Evolutionary conservation across 2,329 filamentous ascomycete genomes (phyloP).

Genomic region (Alternaria ethzedia): DNA sequence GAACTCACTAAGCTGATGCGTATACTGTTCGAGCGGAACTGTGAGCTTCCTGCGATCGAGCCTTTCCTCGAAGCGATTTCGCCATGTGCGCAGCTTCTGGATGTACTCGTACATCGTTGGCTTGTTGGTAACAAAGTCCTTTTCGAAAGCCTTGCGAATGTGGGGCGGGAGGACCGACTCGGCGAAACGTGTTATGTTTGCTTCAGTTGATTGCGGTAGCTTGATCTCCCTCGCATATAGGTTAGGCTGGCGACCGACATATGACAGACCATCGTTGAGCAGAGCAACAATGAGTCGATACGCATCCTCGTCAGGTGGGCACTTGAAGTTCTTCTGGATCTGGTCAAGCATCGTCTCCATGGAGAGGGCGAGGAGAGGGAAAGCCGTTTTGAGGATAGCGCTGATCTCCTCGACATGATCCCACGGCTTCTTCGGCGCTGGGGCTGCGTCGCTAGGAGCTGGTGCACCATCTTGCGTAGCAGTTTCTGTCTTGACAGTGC

Average conservation of each 20-base stretch:
- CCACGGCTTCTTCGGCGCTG: constrained; percentile 77
- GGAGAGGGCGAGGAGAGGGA: constrained; percentile 90
- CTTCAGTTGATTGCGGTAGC: constrained; percentile 86
- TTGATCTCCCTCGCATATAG: constrained; percentile 92
- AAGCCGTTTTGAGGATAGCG: constrained; percentile 93
- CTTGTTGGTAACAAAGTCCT: constrained; percentile 94
- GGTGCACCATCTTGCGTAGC: constrained; percentile 37
- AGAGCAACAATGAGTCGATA: constrained; percentile 97
- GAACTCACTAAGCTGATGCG: constrained; percentile 93
- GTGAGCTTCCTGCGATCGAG: constrained; percentile 80
- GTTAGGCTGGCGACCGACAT: constrained; percentile 84
- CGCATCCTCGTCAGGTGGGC: constrained; percentile 95
- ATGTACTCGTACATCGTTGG: constrained; percentile 99
- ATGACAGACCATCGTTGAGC: constrained; percentile 92
- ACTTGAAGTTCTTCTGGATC: constrained; percentile 99
- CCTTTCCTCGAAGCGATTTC: constrained; percentile 97
- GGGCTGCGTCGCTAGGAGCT: constrained; percentile 28
- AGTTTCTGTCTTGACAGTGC: constrained; percentile 49
- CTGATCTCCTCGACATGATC: constrained; percentile 96
- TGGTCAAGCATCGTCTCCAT: constrained; percentile 99
- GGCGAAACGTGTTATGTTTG: constrained; percentile 94
- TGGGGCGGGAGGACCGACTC: constrained; percentile 94
- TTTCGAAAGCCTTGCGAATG: constrained; percentile 94
- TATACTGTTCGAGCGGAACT: constrained; percentile 82
- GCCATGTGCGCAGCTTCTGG: constrained; percentile 92